Conservation (phyloP, 2,329 filamentous ascomycete species). For the Zopfia rhizophila region DNA sequence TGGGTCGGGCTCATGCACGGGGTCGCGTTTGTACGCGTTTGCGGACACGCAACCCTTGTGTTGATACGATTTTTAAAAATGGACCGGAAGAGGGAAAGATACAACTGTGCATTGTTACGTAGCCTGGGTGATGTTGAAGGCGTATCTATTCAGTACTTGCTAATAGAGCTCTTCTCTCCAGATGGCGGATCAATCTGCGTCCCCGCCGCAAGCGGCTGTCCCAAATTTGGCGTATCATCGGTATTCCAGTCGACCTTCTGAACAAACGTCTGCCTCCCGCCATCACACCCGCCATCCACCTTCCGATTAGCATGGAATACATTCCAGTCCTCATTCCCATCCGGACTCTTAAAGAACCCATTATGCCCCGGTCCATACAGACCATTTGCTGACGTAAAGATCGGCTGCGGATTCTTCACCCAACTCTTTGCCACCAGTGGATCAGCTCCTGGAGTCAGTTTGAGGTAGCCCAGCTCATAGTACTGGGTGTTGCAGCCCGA, state of each 20-base stretch:
- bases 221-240: slow-evolving; percentile 14
- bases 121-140: too few species aligned
- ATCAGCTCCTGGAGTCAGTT: slow-evolving; percentile 7
- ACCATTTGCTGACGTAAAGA: slow-evolving; percentile 14
- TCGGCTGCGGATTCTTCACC: slow-evolving; percentile 15
- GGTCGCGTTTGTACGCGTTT: too few species aligned
- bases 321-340: slow-evolving; percentile 17
- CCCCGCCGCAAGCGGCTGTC: slow-evolving; percentile 1
- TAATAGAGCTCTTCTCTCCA: too few species aligned
- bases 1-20: too few species aligned
- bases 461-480: slow-evolving; percentile 16
- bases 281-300: slow-evolving; percentile 7
- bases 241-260: slow-evolving; percentile 9
- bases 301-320: slow-evolving; percentile 19
- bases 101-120: too few species aligned
- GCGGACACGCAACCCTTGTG: too few species aligned
- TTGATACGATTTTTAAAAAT: too few species aligned
- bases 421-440: slow-evolving; percentile 8
- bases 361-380: slow-evolving; percentile 23
- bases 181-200: not conserved
- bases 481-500: slow-evolving; percentile 8
- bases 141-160: too few species aligned
- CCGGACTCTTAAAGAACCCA: slow-evolving; percentile 21
- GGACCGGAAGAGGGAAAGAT: too few species aligned
- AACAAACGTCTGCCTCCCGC: slow-evolving; percentile 15